These are phyloP conservation scores for Alternaria novae-zelandiae DNA, from an alignment of 2,329 filamentous ascomycete genomes.

Conservation along the genomic window DNA sequence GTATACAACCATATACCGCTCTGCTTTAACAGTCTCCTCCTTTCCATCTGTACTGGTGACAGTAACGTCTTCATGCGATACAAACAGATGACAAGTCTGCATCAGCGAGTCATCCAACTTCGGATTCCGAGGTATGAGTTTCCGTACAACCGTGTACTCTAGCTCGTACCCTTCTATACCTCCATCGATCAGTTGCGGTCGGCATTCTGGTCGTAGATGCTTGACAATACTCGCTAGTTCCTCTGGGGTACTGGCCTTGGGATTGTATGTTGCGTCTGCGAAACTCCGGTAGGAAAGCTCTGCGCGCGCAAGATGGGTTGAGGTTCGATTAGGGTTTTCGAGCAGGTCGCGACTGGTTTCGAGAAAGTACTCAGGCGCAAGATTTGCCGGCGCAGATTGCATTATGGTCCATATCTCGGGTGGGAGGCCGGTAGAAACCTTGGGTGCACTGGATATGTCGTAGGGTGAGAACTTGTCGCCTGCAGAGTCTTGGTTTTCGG, in stretches of 20 bases:
- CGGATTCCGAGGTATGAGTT: constrained; percentile 81
- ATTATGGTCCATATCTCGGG: constrained; percentile 46
- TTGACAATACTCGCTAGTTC: constrained; percentile 54
- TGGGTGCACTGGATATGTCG: constrained; percentile 33
- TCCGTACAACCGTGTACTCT: constrained; percentile 73
- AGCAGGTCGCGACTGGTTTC: constrained; percentile 76
- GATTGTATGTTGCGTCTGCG: constrained; percentile 45
- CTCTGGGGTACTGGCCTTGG: constrained; percentile 35
- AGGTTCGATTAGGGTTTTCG: constrained; percentile 80
- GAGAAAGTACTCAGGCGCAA: constrained; percentile 67
- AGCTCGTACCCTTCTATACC: constrained; percentile 50
- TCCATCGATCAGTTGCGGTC: constrained; percentile 34
- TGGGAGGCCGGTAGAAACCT: constrained; percentile 37
- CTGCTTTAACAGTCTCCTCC: constrained; percentile 37
- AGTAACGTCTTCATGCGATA: constrained; percentile 25
- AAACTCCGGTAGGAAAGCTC: constrained; percentile 70
- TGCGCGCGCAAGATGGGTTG: constrained; percentile 77
- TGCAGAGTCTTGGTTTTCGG: neutral
- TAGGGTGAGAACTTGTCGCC: constrained; percentile 43
- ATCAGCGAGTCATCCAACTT: constrained; percentile 75
- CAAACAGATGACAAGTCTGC: constrained; percentile 82
- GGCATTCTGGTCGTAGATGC: constrained; percentile 56
- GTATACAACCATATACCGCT: constrained; percentile 72
- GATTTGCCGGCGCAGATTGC: constrained; percentile 61
- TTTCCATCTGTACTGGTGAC: constrained; percentile 21